Evolutionary conservation across 257 asterid genomes (phyloP).

Genomic region (Solanum habrochaites): DNA sequence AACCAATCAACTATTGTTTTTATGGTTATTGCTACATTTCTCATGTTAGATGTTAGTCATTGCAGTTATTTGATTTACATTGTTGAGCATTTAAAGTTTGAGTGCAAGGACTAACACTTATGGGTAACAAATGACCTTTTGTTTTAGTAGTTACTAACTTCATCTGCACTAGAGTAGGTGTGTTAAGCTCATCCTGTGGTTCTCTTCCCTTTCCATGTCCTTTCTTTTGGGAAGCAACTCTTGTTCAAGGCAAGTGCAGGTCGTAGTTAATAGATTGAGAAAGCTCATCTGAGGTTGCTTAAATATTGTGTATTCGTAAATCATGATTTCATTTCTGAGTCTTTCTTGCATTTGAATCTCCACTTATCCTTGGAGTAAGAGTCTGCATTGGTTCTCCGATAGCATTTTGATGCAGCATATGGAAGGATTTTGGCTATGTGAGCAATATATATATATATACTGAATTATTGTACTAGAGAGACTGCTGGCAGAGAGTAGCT

Average conservation of each 20-base stretch:
- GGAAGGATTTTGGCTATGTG: not conserved
- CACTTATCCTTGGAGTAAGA: not conserved
- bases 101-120: not conserved
- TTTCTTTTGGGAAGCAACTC: not conserved
- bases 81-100: not conserved
- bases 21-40: not conserved
- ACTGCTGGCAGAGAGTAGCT: not conserved
- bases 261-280: not conserved
- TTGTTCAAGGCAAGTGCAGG: not conserved
- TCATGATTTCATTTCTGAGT: not conserved
- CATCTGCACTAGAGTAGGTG: not conserved
- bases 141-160: not conserved
- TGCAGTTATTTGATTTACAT: not conserved
- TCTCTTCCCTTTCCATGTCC: not conserved
- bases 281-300: not conserved
- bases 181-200: not conserved
- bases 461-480: not conserved
- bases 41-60: not conserved
- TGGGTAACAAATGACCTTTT: not conserved
- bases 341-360: not conserved
- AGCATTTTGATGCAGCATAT: not conserved
- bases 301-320: not conserved
- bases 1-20: not conserved
- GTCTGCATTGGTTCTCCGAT: not conserved
- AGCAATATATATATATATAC: not conserved